Percentiles rank a stretch among this genome's conserved stretches.
Evolutionary conservation across 2,329 filamentous ascomycete genomes (phyloP).

Genomic region (Tolypocladium ovalisporum): DNA sequence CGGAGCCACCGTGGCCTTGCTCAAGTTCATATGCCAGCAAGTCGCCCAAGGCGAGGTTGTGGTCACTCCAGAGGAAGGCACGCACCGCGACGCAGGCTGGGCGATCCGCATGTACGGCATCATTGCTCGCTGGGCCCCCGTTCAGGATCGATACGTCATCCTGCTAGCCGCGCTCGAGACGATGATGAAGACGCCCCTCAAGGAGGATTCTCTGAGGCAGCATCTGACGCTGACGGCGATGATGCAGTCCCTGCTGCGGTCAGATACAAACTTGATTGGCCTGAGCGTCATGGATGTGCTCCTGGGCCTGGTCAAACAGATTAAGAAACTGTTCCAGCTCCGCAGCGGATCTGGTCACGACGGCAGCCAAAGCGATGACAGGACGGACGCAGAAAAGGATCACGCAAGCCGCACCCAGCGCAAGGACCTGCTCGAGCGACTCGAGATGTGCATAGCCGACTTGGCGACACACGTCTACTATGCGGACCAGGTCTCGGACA

Average conservation of each 20-base stretch:
- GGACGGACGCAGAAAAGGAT: conserved; percentile 19
- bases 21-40: conserved; percentile 61
- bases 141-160: conserved; percentile 89
- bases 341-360: conserved; percentile 25
- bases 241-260: conserved; percentile 72
- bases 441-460: conserved; percentile 80
- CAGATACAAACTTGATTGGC: conserved; percentile 86
- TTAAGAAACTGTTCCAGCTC: conserved; percentile 65
- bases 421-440: conserved; percentile 53
- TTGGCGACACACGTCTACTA: conserved; percentile 95
- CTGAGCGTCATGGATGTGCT: conserved; percentile 94
- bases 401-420: conserved; percentile 33
- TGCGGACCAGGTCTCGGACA: conserved; percentile 88
- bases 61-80: conserved; percentile 35
- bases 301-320: conserved; percentile 73
- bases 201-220: conserved; percentile 59
- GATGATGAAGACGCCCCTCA: conserved; percentile 55
- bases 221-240: conserved; percentile 69
- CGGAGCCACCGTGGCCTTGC: conserved; percentile 58
- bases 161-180: conserved; percentile 72
- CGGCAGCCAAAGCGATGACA: conserved; percentile 20
- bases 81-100: conserved; percentile 53
- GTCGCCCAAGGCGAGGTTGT: conserved; percentile 40
- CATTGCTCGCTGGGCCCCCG: conserved; percentile 77
- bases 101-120: conserved; percentile 71